phyloP scores from a whole-genome alignment of 345 rosid species.

The Laguncularia racemosa region DNA sequence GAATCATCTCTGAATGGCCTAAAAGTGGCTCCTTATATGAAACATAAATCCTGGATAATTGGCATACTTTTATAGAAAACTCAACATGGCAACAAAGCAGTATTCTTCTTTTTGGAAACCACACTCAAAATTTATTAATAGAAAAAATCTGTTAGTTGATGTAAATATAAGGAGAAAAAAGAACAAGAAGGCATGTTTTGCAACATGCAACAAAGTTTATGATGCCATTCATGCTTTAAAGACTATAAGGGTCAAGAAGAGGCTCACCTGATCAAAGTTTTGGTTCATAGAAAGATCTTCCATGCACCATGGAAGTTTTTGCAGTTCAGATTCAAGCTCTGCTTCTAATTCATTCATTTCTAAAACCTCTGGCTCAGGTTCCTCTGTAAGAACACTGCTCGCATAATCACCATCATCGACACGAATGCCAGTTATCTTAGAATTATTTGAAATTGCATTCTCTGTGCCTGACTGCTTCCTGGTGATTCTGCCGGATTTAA shows the following conservation, averaged over 20 bases:
- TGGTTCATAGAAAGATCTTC: slow-evolving; percentile 12
- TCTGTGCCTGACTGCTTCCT: slow-evolving; percentile 15
- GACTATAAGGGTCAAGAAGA: slow-evolving; percentile 1
- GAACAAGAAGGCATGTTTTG: not conserved
- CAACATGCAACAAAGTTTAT: not conserved
- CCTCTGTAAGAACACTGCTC: slow-evolving; percentile 83
- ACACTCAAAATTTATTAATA: no score
- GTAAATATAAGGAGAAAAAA: not conserved
- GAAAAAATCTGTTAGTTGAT: no score
- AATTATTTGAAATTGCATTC: slow-evolving; percentile 17
- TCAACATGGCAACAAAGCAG: no score
- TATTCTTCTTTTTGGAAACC: no score
- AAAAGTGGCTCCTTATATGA: no score
- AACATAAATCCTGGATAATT: no score
- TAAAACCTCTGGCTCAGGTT: slow-evolving; percentile 32
- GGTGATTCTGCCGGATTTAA: slow-evolving; percentile 13
- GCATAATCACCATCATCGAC: slow-evolving; percentile 52
- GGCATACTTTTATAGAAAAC: no score
- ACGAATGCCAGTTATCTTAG: slow-evolving; percentile 14
- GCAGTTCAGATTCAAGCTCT: slow-evolving; percentile 77
- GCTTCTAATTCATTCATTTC: slow-evolving; percentile 77
- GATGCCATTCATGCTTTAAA: not conserved
- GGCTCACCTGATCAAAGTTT: slow-evolving; percentile 35
- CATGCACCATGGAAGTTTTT: slow-evolving; percentile 43
- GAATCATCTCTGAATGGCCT: no score